Evolutionary conservation across 345 rosid genomes (phyloP), one percentile per base, ranked within the genome.

Genomic region (Rhizophora mangle): DNA sequence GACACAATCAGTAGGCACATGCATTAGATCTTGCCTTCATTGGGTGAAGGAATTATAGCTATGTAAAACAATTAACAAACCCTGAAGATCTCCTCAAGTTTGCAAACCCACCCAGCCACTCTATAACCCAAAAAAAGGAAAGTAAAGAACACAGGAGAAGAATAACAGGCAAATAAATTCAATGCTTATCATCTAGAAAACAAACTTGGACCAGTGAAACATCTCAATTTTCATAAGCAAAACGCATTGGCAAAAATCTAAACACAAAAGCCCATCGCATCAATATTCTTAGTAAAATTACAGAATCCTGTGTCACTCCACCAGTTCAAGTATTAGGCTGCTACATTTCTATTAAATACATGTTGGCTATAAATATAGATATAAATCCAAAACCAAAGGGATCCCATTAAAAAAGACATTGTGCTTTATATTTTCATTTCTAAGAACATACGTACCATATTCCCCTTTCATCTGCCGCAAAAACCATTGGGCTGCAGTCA

Each of bases 391-490:
- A 24, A 29, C 49, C 18, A 11, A 43, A 13, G 49, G 49, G 18
- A 13, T 43, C 5, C 49, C 49, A 43, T 43, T 9, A 8, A 16
- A 29, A n/a, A 21, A 32, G 18, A 24, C 22, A 4, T 63, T 29
- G 15, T 27, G 36, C 7, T n/a, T 26, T 19, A 29, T 64, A 46
- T 56, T 36, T 52, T 34, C 63, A 46, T 51, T 13, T 20, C 13
- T 29, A 13, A 68, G 70, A 61, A 39, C 64, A n/a, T 55, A 65
- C 82, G 52, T 78, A 95, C 99, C 99, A 95, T 72, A 87, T 90
- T 76, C 99, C 97, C 62, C 92, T 86, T 78, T 95, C 93, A 87
- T 92, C 99, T 64, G 99, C 88, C 6, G 89, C 96, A 81, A 95
- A 95, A 67, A 88, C 88, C 99, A 92, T 87, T 0, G 96, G 99